Conservation (phyloP, 2,329 filamentous ascomycete genomes). For the Aspergillus ibericus region DNA sequence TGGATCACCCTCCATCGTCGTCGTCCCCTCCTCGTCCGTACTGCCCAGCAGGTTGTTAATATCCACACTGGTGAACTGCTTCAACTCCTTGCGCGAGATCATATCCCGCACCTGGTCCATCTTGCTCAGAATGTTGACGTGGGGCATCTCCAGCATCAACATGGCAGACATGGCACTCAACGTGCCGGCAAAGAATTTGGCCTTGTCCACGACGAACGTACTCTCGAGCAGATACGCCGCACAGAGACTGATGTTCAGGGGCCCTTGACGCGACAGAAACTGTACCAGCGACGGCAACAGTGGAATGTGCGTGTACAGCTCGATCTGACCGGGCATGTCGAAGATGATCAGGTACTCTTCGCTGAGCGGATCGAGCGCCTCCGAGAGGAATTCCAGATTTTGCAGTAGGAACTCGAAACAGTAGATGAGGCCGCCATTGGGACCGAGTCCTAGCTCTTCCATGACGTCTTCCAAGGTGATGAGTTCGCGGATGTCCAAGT, state of each 20-base stretch:
- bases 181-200: slow-evolving; percentile 96
- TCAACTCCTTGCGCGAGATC: slow-evolving; percentile 81
- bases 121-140: slow-evolving; percentile 94
- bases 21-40: slow-evolving; percentile 51
- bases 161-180: slow-evolving; percentile 97
- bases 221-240: slow-evolving; percentile 93
- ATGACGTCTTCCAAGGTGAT: slow-evolving; percentile 94
- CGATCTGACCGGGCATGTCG: slow-evolving; percentile 98
- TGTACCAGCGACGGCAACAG: slow-evolving; percentile 82
- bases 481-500: slow-evolving; percentile 92
- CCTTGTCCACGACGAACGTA: slow-evolving; percentile 90
- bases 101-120: slow-evolving; percentile 96
- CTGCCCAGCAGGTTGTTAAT: slow-evolving; percentile 73
- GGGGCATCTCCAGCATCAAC: slow-evolving; percentile 96
- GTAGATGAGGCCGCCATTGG: slow-evolving; percentile 91
- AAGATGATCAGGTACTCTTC: slow-evolving; percentile 98
- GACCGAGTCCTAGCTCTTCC: slow-evolving; percentile 88
- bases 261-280: slow-evolving; percentile 74
- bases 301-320: slow-evolving; percentile 95
- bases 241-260: slow-evolving; percentile 86
- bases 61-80: slow-evolving; percentile 87
- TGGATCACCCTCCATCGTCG: slow-evolving; percentile 60
- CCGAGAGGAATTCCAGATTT: slow-evolving; percentile 87
- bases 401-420: slow-evolving; percentile 96
- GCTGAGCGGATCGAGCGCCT: slow-evolving; percentile 78